Evolutionary conservation across 2,329 filamentous ascomycete species (phyloP).

Genomic region (Fonsecaea nubica): DNA sequence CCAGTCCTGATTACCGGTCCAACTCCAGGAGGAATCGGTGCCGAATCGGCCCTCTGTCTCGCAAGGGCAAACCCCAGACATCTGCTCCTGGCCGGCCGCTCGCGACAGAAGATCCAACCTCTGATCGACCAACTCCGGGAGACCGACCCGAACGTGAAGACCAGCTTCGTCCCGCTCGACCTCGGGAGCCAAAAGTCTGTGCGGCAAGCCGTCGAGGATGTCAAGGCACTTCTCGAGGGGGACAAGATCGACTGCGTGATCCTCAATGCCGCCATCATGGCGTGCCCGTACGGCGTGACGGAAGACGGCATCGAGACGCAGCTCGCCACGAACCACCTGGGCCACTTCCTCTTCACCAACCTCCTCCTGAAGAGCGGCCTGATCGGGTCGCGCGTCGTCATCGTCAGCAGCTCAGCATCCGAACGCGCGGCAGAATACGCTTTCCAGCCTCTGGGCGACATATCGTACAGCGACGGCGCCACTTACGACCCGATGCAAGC

Average conservation of each 20-base stretch:
- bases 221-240: conserved; percentile 43
- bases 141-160: conserved; percentile 24
- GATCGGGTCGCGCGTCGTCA: conserved; percentile 40
- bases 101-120: conserved; percentile 39
- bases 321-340: conserved; percentile 50
- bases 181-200: conserved; percentile 34
- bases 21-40: conserved; percentile 39
- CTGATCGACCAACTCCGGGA: conserved; percentile 39
- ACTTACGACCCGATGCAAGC: conserved; percentile 47
- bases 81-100: conserved; percentile 43
- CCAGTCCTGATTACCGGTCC: conserved; percentile 43
- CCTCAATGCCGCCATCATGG: conserved; percentile 55
- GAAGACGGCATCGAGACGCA: conserved; percentile 50
- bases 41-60: conserved; percentile 42
- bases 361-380: conserved; percentile 45
- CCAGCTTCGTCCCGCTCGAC: conserved; percentile 35
- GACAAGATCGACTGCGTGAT: conserved; percentile 50
- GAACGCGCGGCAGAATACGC: conserved; percentile 33
- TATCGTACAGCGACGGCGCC: conserved; percentile 43
- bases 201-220: conserved; percentile 38
- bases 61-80: conserved; percentile 41
- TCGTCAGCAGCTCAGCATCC: conserved; percentile 40
- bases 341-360: conserved; percentile 51
- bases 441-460: conserved; percentile 44
- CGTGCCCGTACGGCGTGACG: conserved; percentile 38